Evolutionary conservation across 2,329 filamentous ascomycete genomes (phyloP).

Genomic region (Aspergillus japonicus): DNA sequence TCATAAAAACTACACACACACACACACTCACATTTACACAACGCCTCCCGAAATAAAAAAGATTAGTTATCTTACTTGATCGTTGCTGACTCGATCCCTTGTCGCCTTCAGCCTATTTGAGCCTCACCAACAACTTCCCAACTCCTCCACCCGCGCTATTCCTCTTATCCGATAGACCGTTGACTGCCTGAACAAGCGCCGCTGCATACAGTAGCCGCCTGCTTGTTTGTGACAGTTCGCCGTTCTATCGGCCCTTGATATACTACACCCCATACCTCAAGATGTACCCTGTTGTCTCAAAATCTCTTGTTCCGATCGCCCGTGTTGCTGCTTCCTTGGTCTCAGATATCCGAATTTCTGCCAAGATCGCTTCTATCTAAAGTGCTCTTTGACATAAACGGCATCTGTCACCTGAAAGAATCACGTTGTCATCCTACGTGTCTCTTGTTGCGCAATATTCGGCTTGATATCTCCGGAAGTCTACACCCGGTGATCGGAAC

Average conservation of each 20-base stretch:
- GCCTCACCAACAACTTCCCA: conserved; percentile 12
- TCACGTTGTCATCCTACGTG: conserved; percentile 20
- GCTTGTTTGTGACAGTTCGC: conserved; percentile 32
- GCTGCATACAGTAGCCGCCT: conserved; percentile 26
- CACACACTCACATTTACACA: background rate
- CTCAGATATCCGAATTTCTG: conserved; percentile 33
- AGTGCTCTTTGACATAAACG: conserved; percentile 11
- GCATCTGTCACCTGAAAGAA: conserved; percentile 15
- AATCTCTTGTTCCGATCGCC: conserved; percentile 38
- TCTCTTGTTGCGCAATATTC: conserved; percentile 16
- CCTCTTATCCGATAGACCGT: conserved; percentile 18
- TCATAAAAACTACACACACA: conserved; percentile 15
- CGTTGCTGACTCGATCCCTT: conserved; percentile 20
- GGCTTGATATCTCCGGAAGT: conserved; percentile 25
- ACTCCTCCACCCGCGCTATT: conserved; percentile 2
- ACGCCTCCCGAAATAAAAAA: conserved; percentile 10
- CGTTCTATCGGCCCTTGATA: conserved; percentile 30
- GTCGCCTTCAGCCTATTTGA: conserved; percentile 20
- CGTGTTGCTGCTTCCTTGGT: conserved; percentile 32
- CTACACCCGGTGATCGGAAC: conserved; percentile 29
- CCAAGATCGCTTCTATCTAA: conserved; percentile 30
- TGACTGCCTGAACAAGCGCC: conserved; percentile 33
- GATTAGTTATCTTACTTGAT: conserved; percentile 2
- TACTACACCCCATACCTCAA: conserved; percentile 29
- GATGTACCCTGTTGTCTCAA: conserved; percentile 41